Percentiles rank a stretch among this genome's conserved stretches.
phyloP scores from a whole-genome alignment of 1,139 yeast genomes.

The Hansenula sp. region DNA sequence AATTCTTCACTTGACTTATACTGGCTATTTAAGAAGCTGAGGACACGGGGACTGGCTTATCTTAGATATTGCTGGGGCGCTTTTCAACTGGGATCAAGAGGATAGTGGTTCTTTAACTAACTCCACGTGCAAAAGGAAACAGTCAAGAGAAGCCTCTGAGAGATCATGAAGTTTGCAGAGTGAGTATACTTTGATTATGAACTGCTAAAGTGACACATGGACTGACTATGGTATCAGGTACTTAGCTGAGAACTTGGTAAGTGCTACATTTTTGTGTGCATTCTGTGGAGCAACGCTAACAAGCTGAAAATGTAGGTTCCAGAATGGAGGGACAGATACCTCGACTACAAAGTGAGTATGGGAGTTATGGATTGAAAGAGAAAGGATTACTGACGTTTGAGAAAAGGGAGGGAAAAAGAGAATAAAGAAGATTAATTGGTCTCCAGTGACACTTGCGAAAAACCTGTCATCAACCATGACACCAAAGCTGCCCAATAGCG shows the following conservation, averaged over 20 bases:
- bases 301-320: conserved; percentile 41
- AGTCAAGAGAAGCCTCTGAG: background rate
- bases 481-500: conserved; percentile 3
- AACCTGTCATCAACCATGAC: conserved; percentile 5
- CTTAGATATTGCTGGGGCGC: too few relatives aligned
- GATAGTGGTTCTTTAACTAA: too few relatives aligned
- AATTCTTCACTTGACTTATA: too few relatives aligned
- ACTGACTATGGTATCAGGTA: conserved; percentile 18
- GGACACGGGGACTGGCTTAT: too few relatives aligned
- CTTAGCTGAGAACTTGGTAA: conserved; percentile 28
- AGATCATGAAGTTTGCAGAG: conserved; percentile 29
- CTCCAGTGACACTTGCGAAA: conserved; percentile 4
- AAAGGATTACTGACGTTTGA: background rate
- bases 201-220: background rate
- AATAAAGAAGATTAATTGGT: conserved; percentile 38
- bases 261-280: too few relatives aligned
- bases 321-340: conserved; percentile 81
- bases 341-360: conserved; percentile 52
- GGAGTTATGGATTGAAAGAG: background rate
- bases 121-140: background rate
- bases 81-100: too few relatives aligned
- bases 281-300: too few relatives aligned
- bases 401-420: conserved; percentile 46
- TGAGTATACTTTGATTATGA: conserved; percentile 12
- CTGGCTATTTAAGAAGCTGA: too few relatives aligned